Base-by-base conservation (phyloP, 169 alveolate species). In the Hepatocystis sp. region DNA sequence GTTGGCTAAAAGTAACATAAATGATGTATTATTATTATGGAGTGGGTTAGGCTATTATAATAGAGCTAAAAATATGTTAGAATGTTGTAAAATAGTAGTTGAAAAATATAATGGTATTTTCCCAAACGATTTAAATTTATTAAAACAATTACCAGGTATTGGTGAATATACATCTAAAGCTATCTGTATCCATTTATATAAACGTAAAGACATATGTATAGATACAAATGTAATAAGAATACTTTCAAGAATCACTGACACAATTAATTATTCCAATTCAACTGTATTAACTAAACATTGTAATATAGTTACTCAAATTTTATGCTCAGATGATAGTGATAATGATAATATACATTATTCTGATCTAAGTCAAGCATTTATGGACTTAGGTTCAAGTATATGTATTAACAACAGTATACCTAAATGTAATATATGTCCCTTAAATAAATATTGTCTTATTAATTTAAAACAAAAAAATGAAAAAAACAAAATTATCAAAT, bases 131-230 rank as follows among this genome's bases (percentile, higher is more conserved):
- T 56, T 51, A 44, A 61, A 76, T 28, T 30, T 53, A 51, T 60
- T 90, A 25, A 85, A 49, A 42, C 34, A 44, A 23, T 47, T 85
- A n/a, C 93, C 93, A 25, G 93, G 93, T n/a, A 85, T 90, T 17
- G 93, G 93, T 3, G 67, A 81, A 4, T 90, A 90, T 49, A 90
- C 93, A 23, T 86, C 91, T n/a, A 90, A 86, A 23, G 91, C 93
- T 17, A 84, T 90, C 13, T 44, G 64, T 19, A 64, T 90, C 42
- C 76, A 85, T 58, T 66, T 86, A 28, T 85, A 66, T 55, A 76
- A 66, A 17, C 19, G 61, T 32, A 71, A 84, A 15, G 88, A 85
- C 28, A 56, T 90, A 15, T 90, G 92, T 39, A 86, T 90, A 28
- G 93, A 90, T 63, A 90, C 92, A 21, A 90, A 90, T 51, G 85